Conservation (phyloP, 2,329 filamentous ascomycete species). For the Passalora sequoiae region DNA sequence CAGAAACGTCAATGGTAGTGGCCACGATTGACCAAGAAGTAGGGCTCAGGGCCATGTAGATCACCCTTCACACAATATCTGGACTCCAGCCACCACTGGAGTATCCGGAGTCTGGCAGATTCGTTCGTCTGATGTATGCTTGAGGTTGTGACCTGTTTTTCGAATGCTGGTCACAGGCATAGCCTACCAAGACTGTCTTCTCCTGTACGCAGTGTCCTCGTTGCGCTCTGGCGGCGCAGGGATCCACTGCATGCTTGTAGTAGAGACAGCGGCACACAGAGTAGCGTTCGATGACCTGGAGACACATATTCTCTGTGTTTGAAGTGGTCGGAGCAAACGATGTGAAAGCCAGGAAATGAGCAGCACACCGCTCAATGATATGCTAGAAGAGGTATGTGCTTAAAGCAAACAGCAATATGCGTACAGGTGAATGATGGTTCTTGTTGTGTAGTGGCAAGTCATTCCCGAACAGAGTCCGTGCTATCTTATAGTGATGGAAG, state of each 20-base stretch:
- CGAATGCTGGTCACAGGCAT: slow-evolving; percentile 54
- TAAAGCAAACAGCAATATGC: slow-evolving; percentile 1
- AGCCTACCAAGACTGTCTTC: slow-evolving; percentile 75
- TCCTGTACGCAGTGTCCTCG: slow-evolving; percentile 67
- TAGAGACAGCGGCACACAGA: slow-evolving; percentile 83
- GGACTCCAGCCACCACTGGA: slow-evolving; percentile 16
- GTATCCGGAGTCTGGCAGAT: slow-evolving; percentile 23
- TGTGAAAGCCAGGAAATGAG: slow-evolving; percentile 1
- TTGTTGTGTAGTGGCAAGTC: not conserved
- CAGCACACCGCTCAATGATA: not conserved
- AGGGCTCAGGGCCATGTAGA: too few relatives aligned
- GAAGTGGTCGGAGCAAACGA: not conserved
- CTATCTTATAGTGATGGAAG: not conserved
- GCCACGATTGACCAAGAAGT: too few relatives aligned
- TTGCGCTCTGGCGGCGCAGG: slow-evolving; percentile 69
- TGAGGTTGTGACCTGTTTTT: slow-evolving; percentile 10
- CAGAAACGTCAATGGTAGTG: too few relatives aligned
- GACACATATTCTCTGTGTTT: slow-evolving; percentile 63
- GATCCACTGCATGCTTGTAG: slow-evolving; percentile 80
- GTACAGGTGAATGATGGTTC: not conserved
- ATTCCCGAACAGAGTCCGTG: not conserved
- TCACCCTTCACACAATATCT: slow-evolving; percentile 5
- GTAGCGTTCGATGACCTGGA: slow-evolving; percentile 79
- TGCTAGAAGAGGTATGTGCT: not conserved
- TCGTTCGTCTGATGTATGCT: slow-evolving; percentile 3